Conservation (phyloP, 345 rosid species). For the Aquilaria malaccensis region DNA sequence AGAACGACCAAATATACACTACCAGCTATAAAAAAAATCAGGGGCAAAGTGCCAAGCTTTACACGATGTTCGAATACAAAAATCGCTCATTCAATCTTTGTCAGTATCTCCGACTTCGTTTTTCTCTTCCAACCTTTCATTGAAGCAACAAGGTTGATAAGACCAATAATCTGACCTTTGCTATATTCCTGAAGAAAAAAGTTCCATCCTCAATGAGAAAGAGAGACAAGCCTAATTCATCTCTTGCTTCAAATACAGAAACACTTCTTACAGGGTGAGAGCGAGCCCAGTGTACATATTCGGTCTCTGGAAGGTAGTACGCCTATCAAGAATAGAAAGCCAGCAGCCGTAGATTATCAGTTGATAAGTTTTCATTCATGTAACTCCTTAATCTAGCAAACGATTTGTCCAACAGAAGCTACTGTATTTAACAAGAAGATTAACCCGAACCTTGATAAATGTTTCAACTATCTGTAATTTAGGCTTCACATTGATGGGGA, state of each 20-base stretch:
- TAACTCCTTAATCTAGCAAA: too few relatives aligned
- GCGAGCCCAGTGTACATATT: constrained; percentile 92
- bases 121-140: constrained; percentile 99
- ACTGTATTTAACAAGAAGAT: too few relatives aligned
- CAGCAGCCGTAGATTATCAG: too few relatives aligned
- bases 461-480: constrained; percentile 76
- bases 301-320: constrained; percentile 93
- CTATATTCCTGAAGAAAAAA: constrained; percentile 56
- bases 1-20: neutral
- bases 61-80: constrained; percentile 8
- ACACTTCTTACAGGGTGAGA: constrained; percentile 70
- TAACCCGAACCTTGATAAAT: constrained; percentile 64
- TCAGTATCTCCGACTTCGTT: constrained; percentile 69
- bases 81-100: constrained; percentile 65
- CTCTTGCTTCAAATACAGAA: neutral
- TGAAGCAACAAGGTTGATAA: constrained; percentile 81
- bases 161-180: constrained; percentile 66
- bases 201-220: constrained; percentile 3
- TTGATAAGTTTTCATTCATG: too few relatives aligned
- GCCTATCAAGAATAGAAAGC: constrained; percentile 43
- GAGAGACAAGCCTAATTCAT: neutral
- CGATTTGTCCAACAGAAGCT: too few relatives aligned
- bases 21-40: neutral
- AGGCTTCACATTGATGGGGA: constrained; percentile 61
- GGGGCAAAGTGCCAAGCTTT: constrained; percentile 12